phyloP scores from a whole-genome alignment of 805 yeast species.

The Starmerella davenportii region DNA sequence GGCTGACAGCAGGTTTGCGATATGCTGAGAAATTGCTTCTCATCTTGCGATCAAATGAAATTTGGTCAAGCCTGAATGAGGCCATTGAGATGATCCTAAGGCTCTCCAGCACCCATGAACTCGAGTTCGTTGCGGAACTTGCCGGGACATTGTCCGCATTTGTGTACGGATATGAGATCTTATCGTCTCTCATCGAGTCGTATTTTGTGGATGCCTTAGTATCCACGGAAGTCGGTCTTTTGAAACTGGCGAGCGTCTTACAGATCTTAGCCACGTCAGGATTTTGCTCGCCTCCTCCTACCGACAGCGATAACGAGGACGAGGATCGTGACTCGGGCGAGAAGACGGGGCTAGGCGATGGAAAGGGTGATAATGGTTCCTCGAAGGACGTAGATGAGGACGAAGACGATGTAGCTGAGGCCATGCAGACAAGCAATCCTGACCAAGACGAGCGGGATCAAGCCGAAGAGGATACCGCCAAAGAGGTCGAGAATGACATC shows the following conservation, averaged over 20 bases:
- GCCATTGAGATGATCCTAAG: constrained; percentile 24
- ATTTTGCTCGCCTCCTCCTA: constrained; percentile 81
- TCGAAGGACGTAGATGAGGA: constrained; percentile 67
- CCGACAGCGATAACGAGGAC: constrained; percentile 33
- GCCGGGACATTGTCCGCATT: constrained; percentile 43
- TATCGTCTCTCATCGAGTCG: constrained; percentile 29
- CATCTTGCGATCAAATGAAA: constrained; percentile 24
- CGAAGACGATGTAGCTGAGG: constrained; percentile 73
- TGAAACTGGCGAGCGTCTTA: constrained; percentile 37
- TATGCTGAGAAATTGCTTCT: neutral
- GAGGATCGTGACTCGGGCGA: constrained; percentile 49
- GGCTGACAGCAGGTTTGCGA: neutral
- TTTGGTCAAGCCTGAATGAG: constrained; percentile 20
- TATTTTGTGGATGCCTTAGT: constrained; percentile 34
- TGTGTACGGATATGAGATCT: constrained; percentile 37
- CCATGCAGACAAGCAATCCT: constrained; percentile 52
- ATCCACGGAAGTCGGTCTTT: constrained; percentile 43
- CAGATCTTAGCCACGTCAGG: constrained; percentile 56
- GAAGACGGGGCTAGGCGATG: constrained; percentile 89
- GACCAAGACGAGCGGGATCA: constrained; percentile 29
- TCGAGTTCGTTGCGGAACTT: constrained; percentile 25
- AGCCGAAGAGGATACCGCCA: constrained; percentile 61
- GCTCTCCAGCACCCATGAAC: constrained; percentile 2
- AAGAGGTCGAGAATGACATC: constrained; percentile 92
- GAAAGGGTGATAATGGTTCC: constrained; percentile 66